These are phyloP conservation scores for Cyberlindnera mycetangii DNA, from an alignment of 805 yeast genomes.

Conservation along the genomic window DNA sequence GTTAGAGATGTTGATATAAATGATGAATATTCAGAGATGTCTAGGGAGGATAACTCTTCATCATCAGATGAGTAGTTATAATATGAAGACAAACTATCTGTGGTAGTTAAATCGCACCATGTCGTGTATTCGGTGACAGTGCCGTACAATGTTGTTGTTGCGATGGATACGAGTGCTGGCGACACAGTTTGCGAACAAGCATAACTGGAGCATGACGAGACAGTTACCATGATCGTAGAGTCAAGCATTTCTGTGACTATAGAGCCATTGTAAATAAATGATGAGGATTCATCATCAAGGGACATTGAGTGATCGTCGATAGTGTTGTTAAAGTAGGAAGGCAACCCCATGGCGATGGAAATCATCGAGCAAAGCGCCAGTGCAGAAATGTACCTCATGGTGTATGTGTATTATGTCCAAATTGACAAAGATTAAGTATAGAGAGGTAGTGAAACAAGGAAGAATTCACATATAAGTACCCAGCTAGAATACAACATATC, in stretches of 20 bases:
- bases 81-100: not conserved
- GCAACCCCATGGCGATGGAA: not conserved
- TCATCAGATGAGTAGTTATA: not conserved
- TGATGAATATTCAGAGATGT: not conserved
- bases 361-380: not conserved
- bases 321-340: conserved; percentile 1
- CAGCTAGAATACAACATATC: not conserved
- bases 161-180: conserved; percentile 25
- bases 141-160: conserved; percentile 34
- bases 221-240: conserved; percentile 20
- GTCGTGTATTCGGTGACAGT: conserved; percentile 26
- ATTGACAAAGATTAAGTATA: not conserved
- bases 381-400: not conserved
- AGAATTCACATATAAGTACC: not conserved
- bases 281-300: conserved; percentile 5
- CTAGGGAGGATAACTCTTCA: not conserved
- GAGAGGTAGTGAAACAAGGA: not conserved
- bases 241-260: not conserved
- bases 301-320: not conserved
- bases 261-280: conserved; percentile 10
- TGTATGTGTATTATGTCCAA: not conserved
- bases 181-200: conserved; percentile 18
- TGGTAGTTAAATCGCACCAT: conserved; percentile 23
- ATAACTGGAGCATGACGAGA: conserved; percentile 19
- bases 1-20: not conserved